Evolutionary conservation across 2,329 filamentous ascomycete species (phyloP), one percentile per base, ranked within the genome.

Genomic region (Aspergillus carbonarius): DNA sequence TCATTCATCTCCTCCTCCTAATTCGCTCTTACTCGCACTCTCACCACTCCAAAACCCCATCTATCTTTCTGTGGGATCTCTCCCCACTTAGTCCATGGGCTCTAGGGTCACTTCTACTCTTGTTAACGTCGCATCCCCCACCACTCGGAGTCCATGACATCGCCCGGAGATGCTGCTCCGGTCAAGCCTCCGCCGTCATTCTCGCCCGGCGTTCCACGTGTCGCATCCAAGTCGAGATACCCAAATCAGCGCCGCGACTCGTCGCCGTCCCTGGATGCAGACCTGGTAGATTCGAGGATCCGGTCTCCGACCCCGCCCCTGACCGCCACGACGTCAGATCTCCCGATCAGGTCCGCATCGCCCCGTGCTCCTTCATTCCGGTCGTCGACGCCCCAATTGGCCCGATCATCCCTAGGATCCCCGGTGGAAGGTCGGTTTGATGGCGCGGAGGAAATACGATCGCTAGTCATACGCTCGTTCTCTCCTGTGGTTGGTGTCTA

Each of bases 401-500:
- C 80, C 18, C 77, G 79, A 35, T 77, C 77, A n/a, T 76, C 75
- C 27, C 67, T 77, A 15, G 73, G 73, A 9, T 79, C 77, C 6
- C 76, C 76, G 1, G 76, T 86, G 15, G 82, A 84, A 20, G 84
- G 82, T 66, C 79, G 82, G 47, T 76, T 79, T 25, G 80, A 78
- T 67, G 79, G 73, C 50, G 79, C 80, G 7, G 82, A 85, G 62
- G 85, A 87, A 68, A 79, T 82, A 52, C 77, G 84, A 57, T 82
- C 82, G 32, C 79, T 96, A 51, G 88, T 98, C 44, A 81, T 96
- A 55, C 88, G 88, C 59, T 89, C 92, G 2, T 96, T 96, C 72
- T 91, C 93, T 13, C 96, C 95, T 1, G 90, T 95, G 63, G 86
- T 99, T 47, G 91, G 90, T 6, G 85, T 99, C 27, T 89, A 93